Conservation (phyloP, 2,329 filamentous ascomycete species). For the Verticillium klebahnii region DNA sequence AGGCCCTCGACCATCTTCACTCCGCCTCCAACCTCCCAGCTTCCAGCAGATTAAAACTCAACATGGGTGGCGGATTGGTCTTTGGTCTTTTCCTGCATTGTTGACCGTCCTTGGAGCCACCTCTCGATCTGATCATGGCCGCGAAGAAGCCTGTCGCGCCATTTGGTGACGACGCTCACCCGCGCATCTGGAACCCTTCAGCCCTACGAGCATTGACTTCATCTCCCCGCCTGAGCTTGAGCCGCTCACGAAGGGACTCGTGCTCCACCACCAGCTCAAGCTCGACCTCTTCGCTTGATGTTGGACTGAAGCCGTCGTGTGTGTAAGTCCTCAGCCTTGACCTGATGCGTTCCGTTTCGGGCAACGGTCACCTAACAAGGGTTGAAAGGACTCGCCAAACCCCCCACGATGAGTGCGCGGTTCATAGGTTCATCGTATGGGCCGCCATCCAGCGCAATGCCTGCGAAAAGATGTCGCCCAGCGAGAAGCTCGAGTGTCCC, state of each 20-base stretch:
- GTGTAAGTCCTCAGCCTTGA: slow-evolving; percentile 23
- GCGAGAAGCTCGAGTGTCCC: slow-evolving; percentile 47
- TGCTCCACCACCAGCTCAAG: slow-evolving; percentile 18
- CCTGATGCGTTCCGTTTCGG: neutral
- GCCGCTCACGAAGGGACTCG: slow-evolving; percentile 24
- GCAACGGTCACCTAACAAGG: neutral
- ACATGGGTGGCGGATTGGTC: slow-evolving; percentile 10
- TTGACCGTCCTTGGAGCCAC: slow-evolving; percentile 3
- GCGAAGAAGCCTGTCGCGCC: slow-evolving; percentile 21
- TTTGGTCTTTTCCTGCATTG: slow-evolving; percentile 4
- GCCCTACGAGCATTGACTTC: slow-evolving; percentile 26
- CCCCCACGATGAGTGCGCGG: slow-evolving; percentile 43
- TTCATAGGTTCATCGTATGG: slow-evolving; percentile 53
- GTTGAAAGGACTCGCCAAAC: slow-evolving; percentile 37
- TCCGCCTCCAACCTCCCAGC: neutral
- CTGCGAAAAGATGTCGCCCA: slow-evolving; percentile 39
- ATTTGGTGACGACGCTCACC: slow-evolving; percentile 18
- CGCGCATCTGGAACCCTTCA: slow-evolving; percentile 20
- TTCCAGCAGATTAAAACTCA: slow-evolving; percentile 7
- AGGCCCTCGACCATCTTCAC: neutral
- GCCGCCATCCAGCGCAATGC: slow-evolving; percentile 50
- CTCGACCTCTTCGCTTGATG: slow-evolving; percentile 16
- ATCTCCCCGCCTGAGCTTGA: slow-evolving; percentile 25
- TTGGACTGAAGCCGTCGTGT: slow-evolving; percentile 18
- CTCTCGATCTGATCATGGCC: slow-evolving; percentile 19